These are phyloP conservation scores for Adiantum capillusveneris DNA, from an alignment of 75 land plant genomes.

Conservation along the genomic window DNA sequence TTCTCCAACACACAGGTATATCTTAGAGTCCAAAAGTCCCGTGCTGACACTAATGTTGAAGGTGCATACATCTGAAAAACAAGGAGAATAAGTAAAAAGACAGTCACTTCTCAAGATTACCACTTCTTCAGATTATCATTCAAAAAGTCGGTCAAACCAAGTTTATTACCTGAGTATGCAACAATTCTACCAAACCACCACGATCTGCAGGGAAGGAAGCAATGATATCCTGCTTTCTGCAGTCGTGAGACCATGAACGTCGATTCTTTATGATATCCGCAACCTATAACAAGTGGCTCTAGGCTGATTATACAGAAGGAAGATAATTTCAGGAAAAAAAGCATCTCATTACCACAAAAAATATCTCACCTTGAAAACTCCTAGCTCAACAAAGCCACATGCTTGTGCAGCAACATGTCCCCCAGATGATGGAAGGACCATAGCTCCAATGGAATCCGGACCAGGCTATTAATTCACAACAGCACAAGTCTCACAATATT, in stretches of 20 bases:
- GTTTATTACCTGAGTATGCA: constrained; percentile 39
- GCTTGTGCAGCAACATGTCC: constrained; percentile 38
- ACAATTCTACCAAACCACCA: constrained; percentile 39
- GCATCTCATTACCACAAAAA: no score
- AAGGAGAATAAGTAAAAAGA: no score
- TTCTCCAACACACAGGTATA: constrained; percentile 47
- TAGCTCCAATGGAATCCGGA: constrained; percentile 48
- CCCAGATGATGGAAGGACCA: constrained; percentile 23
- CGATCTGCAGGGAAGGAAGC: constrained; percentile 34
- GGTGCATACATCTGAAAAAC: constrained; percentile 74
- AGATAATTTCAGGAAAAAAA: no score
- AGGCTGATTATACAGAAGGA: no score
- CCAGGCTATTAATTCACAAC: no score
- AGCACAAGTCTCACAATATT: no score
- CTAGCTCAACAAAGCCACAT: constrained; percentile 33
- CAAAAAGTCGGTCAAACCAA: no score
- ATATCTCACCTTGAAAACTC: constrained; percentile 21
- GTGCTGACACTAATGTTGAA: constrained; percentile 60
- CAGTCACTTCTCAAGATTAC: no score
- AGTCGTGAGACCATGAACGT: constrained; percentile 34
- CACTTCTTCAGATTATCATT: no score
- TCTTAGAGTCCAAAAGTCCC: constrained; percentile 91
- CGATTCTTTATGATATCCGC: constrained; percentile 39
- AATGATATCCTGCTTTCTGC: constrained; percentile 30
- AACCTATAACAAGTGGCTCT: constrained; percentile 24